Conservation (phyloP, 805 yeast species). For the Candida wancherniae region DNA sequence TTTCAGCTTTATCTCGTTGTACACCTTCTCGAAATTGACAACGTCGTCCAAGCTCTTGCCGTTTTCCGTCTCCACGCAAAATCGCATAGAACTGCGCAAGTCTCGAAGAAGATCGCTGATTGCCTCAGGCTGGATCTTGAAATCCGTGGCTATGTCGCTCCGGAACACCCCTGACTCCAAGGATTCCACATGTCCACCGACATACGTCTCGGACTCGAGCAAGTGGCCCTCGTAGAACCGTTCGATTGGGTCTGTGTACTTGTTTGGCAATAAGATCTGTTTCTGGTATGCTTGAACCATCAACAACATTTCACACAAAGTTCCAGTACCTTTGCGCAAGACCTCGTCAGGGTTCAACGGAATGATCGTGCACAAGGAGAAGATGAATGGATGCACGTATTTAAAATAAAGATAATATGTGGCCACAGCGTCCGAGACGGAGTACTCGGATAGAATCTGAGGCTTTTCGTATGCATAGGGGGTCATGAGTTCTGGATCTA, state of each 20-base stretch:
- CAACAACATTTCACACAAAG: constrained; percentile 93
- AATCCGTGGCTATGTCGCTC: constrained; percentile 73
- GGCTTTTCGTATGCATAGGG: constrained; percentile 96
- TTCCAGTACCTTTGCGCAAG: constrained; percentile 95
- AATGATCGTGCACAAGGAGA: constrained; percentile 90
- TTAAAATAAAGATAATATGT: constrained; percentile 94
- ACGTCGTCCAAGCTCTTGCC: constrained; percentile 70
- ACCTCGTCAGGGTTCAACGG: constrained; percentile 97
- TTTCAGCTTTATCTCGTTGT: constrained; percentile 47
- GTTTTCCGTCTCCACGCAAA: constrained; percentile 80
- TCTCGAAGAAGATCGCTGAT: constrained; percentile 74
- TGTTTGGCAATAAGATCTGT: constrained; percentile 80
- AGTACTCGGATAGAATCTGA: constrained; percentile 87
- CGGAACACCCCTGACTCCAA: constrained; percentile 97
- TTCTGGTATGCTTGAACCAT: constrained; percentile 92
- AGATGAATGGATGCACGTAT: constrained; percentile 94
- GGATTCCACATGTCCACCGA: constrained; percentile 98
- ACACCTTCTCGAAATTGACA: constrained; percentile 72
- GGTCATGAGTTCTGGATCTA: constrained; percentile 97
- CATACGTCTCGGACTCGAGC: constrained; percentile 92
- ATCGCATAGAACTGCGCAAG: constrained; percentile 70
- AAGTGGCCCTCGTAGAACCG: constrained; percentile 92
- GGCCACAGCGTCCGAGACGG: constrained; percentile 99
- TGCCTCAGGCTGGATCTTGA: constrained; percentile 75
- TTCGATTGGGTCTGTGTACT: constrained; percentile 91